These are phyloP conservation scores for Silene coronaria DNA, from an alignment of 179 eudicot genomes.

Conservation along the genomic window DNA sequence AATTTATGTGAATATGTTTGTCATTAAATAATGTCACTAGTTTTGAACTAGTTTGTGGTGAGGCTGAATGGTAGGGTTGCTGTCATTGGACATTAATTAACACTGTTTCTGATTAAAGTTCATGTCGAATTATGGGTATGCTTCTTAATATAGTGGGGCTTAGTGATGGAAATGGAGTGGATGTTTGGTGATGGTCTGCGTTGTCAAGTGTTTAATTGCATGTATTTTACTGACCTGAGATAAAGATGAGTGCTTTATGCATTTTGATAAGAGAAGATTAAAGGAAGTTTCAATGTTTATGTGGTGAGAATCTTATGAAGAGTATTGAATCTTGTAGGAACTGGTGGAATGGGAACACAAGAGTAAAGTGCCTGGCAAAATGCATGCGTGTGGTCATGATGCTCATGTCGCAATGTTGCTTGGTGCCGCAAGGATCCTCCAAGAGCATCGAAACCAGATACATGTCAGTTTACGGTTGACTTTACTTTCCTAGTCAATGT, in stretches of 20 bases:
- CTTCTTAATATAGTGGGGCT: neutral
- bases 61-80: neutral
- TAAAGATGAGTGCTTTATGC: neutral
- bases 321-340: slow-evolving; percentile 43
- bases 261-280: slow-evolving; percentile 6
- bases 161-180: too few species aligned
- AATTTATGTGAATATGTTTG: neutral
- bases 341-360: slow-evolving; percentile 95
- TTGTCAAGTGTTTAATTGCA: neutral
- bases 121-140: neutral
- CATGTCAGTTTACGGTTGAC: slow-evolving; percentile 36
- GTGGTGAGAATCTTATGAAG: slow-evolving; percentile 3
- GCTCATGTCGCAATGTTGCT: slow-evolving; percentile 94
- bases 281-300: neutral
- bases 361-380: slow-evolving; percentile 80
- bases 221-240: neutral
- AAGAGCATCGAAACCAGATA: slow-evolving; percentile 52
- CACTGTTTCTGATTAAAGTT: neutral
- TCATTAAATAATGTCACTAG: neutral
- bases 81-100: neutral
- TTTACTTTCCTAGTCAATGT: slow-evolving; percentile 1
- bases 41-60: neutral
- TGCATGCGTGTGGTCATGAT: slow-evolving; percentile 99
- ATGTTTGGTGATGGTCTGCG: neutral
- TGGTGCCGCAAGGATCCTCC: slow-evolving; percentile 94